Evolutionary conservation across 169 alveolate genomes (phyloP).

Genomic region (Prorocentrum cordatum): DNA sequence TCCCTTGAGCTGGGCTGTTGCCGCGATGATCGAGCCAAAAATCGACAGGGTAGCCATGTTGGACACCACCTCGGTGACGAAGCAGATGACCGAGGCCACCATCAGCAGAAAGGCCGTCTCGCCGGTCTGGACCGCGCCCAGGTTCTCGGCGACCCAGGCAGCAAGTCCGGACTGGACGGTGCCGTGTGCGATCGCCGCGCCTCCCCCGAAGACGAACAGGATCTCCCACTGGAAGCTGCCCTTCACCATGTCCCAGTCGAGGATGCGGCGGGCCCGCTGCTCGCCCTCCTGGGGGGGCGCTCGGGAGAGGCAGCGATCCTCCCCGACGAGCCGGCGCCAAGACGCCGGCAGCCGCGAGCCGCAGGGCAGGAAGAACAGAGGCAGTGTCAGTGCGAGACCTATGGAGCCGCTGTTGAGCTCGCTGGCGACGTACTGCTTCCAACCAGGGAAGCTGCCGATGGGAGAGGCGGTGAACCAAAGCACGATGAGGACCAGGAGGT

Average conservation of each 20-base stretch:
- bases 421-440: background rate
- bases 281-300: too few relatives aligned
- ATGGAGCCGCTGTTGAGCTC: constrained; percentile 39
- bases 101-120: background rate
- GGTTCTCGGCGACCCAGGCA: background rate
- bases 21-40: constrained; percentile 21
- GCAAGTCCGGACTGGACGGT: constrained; percentile 33
- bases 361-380: constrained; percentile 24
- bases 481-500: background rate
- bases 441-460: constrained; percentile 36
- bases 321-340: background rate
- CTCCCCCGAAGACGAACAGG: constrained; percentile 52
- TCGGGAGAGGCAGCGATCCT: constrained; percentile 55
- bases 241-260: constrained; percentile 33
- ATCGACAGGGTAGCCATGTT: constrained; percentile 35
- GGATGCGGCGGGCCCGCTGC: background rate
- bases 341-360: constrained; percentile 27
- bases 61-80: constrained; percentile 40
- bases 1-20: constrained; percentile 30
- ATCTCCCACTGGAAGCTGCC: constrained; percentile 34
- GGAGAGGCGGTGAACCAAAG: constrained; percentile 40
- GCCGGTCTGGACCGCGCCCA: background rate
- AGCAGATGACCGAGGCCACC: constrained; percentile 15
- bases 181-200: constrained; percentile 26
- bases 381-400: constrained; percentile 33